phyloP scores from a whole-genome alignment of 306 rosid genomes.

The Arachis hypogaea region DNA sequence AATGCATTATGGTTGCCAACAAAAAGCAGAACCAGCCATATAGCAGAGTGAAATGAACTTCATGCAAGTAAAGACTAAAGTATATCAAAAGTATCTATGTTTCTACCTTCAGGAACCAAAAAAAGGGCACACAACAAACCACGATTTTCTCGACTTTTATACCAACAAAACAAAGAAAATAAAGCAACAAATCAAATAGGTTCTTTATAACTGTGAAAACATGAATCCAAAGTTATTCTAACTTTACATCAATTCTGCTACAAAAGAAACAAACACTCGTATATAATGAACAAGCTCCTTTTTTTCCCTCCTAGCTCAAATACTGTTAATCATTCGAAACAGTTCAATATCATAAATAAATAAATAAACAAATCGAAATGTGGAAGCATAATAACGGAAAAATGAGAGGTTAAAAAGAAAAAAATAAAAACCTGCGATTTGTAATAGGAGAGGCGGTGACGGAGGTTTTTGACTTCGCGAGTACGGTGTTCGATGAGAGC shows the following conservation, averaged over 20 bases:
- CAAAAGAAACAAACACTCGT: no score
- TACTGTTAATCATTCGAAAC: no score
- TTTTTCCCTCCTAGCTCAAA: no score
- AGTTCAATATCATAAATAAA: no score
- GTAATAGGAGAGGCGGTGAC: conserved; percentile 66
- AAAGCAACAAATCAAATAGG: background rate
- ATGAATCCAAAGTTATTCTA: background rate
- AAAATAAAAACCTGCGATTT: conserved; percentile 60
- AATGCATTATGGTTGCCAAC: background rate
- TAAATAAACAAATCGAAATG: no score
- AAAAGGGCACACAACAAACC: background rate
- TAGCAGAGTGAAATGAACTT: background rate
- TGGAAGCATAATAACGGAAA: background rate
- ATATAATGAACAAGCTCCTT: no score
- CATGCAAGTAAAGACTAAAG: background rate
- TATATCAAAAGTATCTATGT: background rate
- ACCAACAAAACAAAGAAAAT: background rate
- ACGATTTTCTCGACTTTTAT: background rate
- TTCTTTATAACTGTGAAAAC: background rate
- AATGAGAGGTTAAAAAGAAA: background rate
- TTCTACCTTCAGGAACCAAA: background rate
- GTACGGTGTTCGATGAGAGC: conserved; percentile 88
- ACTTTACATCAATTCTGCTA: background rate
- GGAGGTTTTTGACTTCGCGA: conserved; percentile 66
- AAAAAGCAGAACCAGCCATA: background rate